Evolutionary conservation across 345 rosid genomes (phyloP), one percentile per base, ranked within the genome.

Genomic region (Aquilaria yunnanensis): DNA sequence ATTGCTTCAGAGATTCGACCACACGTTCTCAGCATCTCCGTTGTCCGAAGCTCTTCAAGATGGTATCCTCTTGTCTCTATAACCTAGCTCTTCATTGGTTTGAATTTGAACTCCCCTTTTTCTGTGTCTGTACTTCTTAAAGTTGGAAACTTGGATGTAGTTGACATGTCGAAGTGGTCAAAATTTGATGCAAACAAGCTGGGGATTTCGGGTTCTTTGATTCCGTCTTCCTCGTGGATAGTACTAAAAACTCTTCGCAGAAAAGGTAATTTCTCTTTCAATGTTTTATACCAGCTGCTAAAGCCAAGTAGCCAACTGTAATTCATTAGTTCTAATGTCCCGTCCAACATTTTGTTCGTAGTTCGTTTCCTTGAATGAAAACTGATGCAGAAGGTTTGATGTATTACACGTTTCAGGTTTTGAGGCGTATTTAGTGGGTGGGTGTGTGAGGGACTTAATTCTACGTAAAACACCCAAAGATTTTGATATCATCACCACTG

Each of bases 401-500:
- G 61, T 51, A 9, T 14, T 3, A 37, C 56, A 1, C 43, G 14
- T 51, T 63, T 63, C 84, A 94, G 99, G 97, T 51, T 83, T 75
- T 49, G 83, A 84, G 65, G 86, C 90, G 31, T 94, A 90, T 69
- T 81, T 94, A 60, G 97, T 94, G 49, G 99, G 99, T 48, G 99
- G 97, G 49, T 94, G 97, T 58, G 97, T 94, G 48, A 81, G 97
- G 75, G 99, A 94, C 80, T 84, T 94, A 67, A 56, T 94, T 62
- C 74, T 94, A 13, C 72, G 84, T 9, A 85, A 78, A 75, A 67
- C 67, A 41, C 99, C 99, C 32, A 94, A 94, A 79, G 99, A 90
- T 77, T 90, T 79, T 77, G 99, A 94, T 77, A 86, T 94, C 54
- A 80, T 94, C 81, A 94, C 99, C 62, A 83, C 97, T 1, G 99